phyloP scores from a whole-genome alignment of 257 asterid species.

The Capsicum chinense region DNA sequence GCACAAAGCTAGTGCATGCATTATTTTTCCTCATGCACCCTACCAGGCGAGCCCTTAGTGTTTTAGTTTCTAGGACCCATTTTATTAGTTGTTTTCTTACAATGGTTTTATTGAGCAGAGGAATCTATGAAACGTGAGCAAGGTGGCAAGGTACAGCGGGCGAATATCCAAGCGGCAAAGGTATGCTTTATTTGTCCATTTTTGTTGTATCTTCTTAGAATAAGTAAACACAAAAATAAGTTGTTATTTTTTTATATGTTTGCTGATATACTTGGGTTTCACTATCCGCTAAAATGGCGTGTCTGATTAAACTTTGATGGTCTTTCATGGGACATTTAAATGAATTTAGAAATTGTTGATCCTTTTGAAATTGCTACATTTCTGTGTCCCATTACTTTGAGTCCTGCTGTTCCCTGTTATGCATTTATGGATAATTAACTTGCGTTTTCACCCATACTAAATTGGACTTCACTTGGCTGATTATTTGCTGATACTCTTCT shows the following conservation, averaged over 20 bases:
- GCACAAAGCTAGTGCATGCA: neutral
- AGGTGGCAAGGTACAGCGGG: conserved; percentile 88
- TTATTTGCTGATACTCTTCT: neutral
- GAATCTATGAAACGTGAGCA: conserved; percentile 88
- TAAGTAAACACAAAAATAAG: neutral
- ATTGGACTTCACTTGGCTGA: neutral
- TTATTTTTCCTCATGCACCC: neutral
- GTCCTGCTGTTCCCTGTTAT: neutral
- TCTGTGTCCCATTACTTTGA: neutral
- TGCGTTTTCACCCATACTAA: neutral
- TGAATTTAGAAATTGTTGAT: neutral
- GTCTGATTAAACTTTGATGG: neutral
- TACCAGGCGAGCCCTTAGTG: neutral
- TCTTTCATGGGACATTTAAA: neutral
- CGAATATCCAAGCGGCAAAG: conserved; percentile 95
- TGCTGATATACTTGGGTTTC: neutral
- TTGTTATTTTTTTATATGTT: neutral
- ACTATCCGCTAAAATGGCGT: neutral
- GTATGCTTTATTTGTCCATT: conserved; percentile 39
- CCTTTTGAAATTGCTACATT: neutral
- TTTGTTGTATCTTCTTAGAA: neutral
- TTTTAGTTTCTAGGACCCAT: neutral
- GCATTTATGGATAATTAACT: neutral
- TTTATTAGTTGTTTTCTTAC: conserved; percentile 1
- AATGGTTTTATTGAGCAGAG: conserved; percentile 52